Evolutionary conservation across 176 grass and related monocot species (phyloP).

Genomic region (Alopecurus myosuroides): DNA sequence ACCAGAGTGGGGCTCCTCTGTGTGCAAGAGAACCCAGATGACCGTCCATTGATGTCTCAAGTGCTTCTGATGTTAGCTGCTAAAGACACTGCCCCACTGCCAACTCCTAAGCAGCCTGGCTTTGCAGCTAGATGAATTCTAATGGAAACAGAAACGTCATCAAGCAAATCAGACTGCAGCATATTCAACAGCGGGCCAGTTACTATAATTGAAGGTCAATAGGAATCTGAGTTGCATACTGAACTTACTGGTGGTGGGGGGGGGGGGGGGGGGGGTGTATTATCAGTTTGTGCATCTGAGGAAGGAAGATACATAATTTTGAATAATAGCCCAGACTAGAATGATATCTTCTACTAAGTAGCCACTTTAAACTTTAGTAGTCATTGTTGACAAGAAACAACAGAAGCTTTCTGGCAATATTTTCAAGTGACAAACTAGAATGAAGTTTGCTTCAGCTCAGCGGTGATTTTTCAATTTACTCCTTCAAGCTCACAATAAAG

Average conservation of each 20-base stretch:
- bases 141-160: slow-evolving; percentile 39
- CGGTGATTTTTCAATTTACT: neutral
- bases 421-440: neutral
- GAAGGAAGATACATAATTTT: slow-evolving; percentile 2
- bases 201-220: slow-evolving; percentile 54
- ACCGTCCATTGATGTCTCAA: slow-evolving; percentile 56
- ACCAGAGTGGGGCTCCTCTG: slow-evolving; percentile 48
- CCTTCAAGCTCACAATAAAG: neutral
- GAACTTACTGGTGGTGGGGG: slow-evolving; percentile 10
- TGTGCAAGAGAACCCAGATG: slow-evolving; percentile 61
- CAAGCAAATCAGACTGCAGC: slow-evolving; percentile 43
- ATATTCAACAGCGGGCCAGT: slow-evolving; percentile 30
- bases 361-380: neutral
- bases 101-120: slow-evolving; percentile 59
- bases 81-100: slow-evolving; percentile 29
- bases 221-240: neutral
- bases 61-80: slow-evolving; percentile 53
- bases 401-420: neutral
- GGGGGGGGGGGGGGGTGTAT: neutral
- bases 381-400: neutral
- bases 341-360: slow-evolving; percentile 15
- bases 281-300: neutral
- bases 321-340: slow-evolving; percentile 13
- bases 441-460: neutral
- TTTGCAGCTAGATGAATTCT: slow-evolving; percentile 45